Conservation (phyloP, 345 rosid genomes). For the Camelina laxa region DNA sequence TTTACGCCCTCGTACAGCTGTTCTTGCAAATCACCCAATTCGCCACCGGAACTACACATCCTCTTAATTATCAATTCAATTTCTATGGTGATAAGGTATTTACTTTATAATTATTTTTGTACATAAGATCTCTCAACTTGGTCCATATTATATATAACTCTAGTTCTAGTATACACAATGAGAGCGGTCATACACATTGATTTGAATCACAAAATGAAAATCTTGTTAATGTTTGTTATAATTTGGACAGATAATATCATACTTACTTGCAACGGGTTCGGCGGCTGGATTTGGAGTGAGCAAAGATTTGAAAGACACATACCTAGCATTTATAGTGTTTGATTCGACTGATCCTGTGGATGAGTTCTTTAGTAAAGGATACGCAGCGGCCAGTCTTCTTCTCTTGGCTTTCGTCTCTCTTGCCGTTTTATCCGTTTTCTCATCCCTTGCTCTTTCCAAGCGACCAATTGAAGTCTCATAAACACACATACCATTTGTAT, state of each 20-base stretch:
- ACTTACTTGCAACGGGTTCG: constrained; percentile 53
- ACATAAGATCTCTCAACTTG: not conserved
- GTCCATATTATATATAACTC: not conserved
- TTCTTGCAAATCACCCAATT: constrained; percentile 36
- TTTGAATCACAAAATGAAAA: not conserved
- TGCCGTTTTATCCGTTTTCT: constrained; percentile 56
- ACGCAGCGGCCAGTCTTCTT: constrained; percentile 54
- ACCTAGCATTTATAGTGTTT: not conserved
- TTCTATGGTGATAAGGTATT: constrained; percentile 51
- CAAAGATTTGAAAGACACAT: constrained; percentile 49
- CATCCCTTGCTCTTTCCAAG: constrained; percentile 56
- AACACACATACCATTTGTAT: not conserved
- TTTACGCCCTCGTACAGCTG: constrained; percentile 40
- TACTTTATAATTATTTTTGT: not conserved
- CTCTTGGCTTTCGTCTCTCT: constrained; percentile 54
- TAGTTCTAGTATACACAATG: not conserved
- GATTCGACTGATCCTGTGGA: constrained; percentile 34
- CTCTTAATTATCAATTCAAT: constrained; percentile 35
- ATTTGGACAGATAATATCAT: constrained; percentile 48
- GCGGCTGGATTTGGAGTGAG: constrained; percentile 63
- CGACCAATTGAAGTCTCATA: not conserved
- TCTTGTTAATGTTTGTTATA: not conserved
- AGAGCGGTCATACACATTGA: not conserved
- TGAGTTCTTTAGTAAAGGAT: constrained; percentile 52
- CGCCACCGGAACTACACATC: constrained; percentile 28